Conservation (phyloP, 176 grass and related monocot species). For the Neostapfia colusana region DNA sequence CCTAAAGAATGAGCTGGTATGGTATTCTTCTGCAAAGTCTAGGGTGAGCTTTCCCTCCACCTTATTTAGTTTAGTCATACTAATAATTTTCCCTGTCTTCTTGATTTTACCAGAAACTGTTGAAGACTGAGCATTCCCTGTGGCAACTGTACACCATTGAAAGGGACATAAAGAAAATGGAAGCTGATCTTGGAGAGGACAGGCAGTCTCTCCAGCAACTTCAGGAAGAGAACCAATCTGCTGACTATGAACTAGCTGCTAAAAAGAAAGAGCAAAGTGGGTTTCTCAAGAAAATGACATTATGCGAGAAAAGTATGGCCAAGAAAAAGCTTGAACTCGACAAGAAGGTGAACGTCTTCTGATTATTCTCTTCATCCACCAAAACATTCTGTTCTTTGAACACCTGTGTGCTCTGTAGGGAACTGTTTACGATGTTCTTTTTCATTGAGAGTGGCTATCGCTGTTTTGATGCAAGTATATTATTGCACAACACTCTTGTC, state of each 20-base stretch:
- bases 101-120: constrained; percentile 56
- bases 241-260: constrained; percentile 55
- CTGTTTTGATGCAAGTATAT: neutral
- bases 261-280: constrained; percentile 93
- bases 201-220: constrained; percentile 63
- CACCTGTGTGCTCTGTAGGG: neutral
- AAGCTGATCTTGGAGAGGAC: constrained; percentile 75
- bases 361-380: constrained; percentile 18
- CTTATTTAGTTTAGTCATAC: neutral
- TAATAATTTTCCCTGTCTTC: neutral
- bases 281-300: constrained; percentile 79
- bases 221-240: constrained; percentile 59
- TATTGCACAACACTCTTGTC: neutral
- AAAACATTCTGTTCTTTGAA: constrained; percentile 6
- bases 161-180: constrained; percentile 68
- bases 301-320: constrained; percentile 82
- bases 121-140: constrained; percentile 84
- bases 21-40: neutral
- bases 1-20: constrained; percentile 79
- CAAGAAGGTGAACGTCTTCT: constrained; percentile 61
- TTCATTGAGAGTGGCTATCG: neutral
- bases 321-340: constrained; percentile 88
- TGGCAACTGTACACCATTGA: constrained; percentile 93
- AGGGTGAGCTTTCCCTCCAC: neutral
- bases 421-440: neutral